Evolutionary conservation across 2,329 filamentous ascomycete species (phyloP).

Genomic region (Incumbomyces delicatus): DNA sequence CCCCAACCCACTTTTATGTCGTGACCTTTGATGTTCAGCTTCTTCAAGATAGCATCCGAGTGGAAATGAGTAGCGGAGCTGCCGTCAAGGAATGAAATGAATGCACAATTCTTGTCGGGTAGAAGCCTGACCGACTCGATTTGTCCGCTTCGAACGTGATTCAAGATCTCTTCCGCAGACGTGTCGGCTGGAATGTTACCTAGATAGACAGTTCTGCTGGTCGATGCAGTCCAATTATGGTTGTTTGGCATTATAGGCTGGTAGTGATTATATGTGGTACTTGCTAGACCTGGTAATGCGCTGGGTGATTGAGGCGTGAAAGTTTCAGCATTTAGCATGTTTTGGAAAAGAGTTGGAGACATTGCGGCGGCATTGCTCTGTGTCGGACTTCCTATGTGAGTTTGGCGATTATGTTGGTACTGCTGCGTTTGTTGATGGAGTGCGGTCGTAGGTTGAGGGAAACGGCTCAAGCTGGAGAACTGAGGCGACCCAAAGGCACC

Average conservation of each 20-base stretch:
- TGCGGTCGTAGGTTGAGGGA: constrained; percentile 52
- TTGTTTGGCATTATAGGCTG: constrained; percentile 65
- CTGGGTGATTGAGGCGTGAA: constrained; percentile 84
- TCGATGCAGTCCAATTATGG: constrained; percentile 55
- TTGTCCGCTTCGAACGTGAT: constrained; percentile 91
- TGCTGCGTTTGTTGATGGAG: constrained; percentile 48
- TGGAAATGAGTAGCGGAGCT: constrained; percentile 98
- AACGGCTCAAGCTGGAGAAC: constrained; percentile 74
- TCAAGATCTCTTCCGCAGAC: constrained; percentile 87
- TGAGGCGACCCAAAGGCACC: constrained; percentile 83
- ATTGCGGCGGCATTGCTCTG: constrained; percentile 57
- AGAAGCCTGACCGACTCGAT: constrained; percentile 97
- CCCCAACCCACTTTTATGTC: constrained; percentile 99
- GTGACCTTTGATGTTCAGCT: constrained; percentile 94
- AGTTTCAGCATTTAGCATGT: constrained; percentile 74
- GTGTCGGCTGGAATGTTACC: constrained; percentile 99
- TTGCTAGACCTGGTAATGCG: constrained; percentile 55
- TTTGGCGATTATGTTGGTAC: constrained; percentile 42
- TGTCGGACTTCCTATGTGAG: constrained; percentile 60
- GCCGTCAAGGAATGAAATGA: constrained; percentile 96
- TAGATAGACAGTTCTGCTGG: constrained; percentile 91
- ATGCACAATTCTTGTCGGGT: constrained; percentile 98
- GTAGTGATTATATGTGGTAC: constrained; percentile 52
- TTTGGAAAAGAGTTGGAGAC: constrained; percentile 74
- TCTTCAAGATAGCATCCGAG: constrained; percentile 98